Evolutionary conservation across 805 yeast genomes (phyloP).

Genomic region (Torulaspora gathmanii): DNA sequence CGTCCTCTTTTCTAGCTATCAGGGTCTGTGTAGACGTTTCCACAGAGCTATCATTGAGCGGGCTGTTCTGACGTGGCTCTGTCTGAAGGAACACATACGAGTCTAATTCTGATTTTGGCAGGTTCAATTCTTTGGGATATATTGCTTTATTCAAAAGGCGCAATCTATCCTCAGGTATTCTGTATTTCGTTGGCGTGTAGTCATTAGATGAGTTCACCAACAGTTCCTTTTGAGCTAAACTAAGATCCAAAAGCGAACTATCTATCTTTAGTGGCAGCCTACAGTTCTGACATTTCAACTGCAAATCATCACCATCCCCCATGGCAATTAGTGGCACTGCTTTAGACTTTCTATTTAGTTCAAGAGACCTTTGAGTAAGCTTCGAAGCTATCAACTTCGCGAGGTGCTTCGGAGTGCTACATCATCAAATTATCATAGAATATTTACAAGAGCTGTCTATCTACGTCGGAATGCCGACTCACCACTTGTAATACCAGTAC

Average conservation of each 20-base stretch:
- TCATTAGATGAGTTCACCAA: slow-evolving; percentile 30
- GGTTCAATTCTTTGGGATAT: slow-evolving; percentile 28
- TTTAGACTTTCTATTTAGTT: not conserved
- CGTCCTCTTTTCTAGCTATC: slow-evolving; percentile 13
- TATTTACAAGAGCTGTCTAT: slow-evolving; percentile 11
- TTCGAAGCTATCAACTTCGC: not conserved
- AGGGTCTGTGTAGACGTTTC: slow-evolving; percentile 10
- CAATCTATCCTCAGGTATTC: slow-evolving; percentile 26
- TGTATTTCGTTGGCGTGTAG: slow-evolving; percentile 5
- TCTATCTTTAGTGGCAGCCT: slow-evolving; percentile 41
- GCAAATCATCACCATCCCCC: slow-evolving; percentile 8
- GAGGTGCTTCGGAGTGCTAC: not conserved
- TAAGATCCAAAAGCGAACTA: slow-evolving; percentile 41
- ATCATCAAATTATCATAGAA: not conserved
- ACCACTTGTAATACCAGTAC: slow-evolving; percentile 35
- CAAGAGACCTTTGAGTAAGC: not conserved
- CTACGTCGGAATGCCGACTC: slow-evolving; percentile 3
- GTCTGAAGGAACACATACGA: slow-evolving; percentile 29
- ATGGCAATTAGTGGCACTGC: not conserved
- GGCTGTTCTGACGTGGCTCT: slow-evolving; percentile 7
- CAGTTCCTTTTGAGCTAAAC: slow-evolving; percentile 43
- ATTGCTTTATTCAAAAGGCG: slow-evolving; percentile 18
- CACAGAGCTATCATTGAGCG: slow-evolving; percentile 6
- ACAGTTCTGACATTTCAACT: slow-evolving; percentile 44
- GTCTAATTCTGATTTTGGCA: slow-evolving; percentile 28